phyloP scores from a whole-genome alignment of 2,329 filamentous ascomycete species.

The Aspergillus sp. region DNA sequence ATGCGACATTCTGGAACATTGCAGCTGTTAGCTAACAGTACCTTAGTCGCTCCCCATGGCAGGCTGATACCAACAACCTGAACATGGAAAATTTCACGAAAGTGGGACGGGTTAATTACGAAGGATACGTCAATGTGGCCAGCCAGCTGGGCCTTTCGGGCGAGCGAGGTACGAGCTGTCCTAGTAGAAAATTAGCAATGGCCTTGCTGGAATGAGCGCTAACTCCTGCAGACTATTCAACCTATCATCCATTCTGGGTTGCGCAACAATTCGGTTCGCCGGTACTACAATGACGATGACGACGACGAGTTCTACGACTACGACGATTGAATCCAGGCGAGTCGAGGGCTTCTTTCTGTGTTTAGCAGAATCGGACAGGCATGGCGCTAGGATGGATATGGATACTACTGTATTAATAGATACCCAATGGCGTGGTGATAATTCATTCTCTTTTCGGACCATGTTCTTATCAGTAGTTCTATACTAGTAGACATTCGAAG shows the following conservation, averaged over 20 bases:
- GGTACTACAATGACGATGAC: no score
- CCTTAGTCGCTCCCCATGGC: conserved; percentile 33
- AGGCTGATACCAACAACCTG: conserved; percentile 20
- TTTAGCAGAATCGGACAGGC: no score
- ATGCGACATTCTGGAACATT: not conserved
- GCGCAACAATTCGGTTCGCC: conserved; percentile 12
- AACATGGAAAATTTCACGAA: conserved; percentile 23
- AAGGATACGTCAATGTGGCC: conserved; percentile 40
- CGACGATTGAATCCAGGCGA: no score
- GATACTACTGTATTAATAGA: no score
- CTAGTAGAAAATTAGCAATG: conserved; percentile 9
- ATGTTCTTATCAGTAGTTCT: no score
- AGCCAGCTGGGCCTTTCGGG: conserved; percentile 32
- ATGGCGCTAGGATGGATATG: no score
- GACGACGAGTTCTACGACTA: no score
- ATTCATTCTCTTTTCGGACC: no score
- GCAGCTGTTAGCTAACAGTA: not conserved
- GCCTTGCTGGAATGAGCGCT: conserved; percentile 1
- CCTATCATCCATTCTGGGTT: conserved; percentile 33
- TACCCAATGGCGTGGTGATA: no score
- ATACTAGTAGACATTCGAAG: no score
- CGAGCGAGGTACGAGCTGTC: conserved; percentile 26
- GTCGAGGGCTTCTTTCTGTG: no score
- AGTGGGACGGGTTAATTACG: conserved; percentile 18
- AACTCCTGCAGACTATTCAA: conserved; percentile 27